Evolutionary conservation across 441 rosid species (phyloP).

Genomic region (Omphalea diandra): DNA sequence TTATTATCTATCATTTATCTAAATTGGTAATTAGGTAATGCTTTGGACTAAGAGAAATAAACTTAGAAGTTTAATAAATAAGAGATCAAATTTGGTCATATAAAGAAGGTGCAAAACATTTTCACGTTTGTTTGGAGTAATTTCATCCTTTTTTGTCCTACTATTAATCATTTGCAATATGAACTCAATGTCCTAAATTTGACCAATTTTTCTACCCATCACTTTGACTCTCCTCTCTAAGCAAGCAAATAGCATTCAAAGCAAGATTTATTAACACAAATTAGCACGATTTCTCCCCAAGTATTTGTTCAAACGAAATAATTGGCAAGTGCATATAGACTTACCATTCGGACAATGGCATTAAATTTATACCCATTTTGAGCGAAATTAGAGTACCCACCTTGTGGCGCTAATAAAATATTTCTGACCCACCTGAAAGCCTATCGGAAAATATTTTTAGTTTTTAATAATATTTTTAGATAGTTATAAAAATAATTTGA

Average conservation of each 20-base stretch:
- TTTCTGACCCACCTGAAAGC: too few relatives aligned
- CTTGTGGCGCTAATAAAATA: background rate
- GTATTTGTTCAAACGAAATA: background rate
- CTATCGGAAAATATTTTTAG: too few relatives aligned
- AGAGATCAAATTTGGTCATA: background rate
- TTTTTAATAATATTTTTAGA: too few relatives aligned
- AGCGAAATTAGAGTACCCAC: too few relatives aligned
- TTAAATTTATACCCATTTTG: background rate
- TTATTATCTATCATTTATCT: too few relatives aligned
- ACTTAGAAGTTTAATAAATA: slow-evolving; percentile 7
- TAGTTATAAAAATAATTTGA: too few relatives aligned
- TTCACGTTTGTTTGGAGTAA: slow-evolving; percentile 6
- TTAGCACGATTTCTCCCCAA: background rate
- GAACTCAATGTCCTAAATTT: background rate
- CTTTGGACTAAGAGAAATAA: background rate
- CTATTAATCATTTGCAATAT: background rate
- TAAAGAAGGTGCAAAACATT: background rate
- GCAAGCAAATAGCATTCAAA: background rate
- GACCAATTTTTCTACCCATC: background rate
- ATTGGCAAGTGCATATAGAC: slow-evolving; percentile 12
- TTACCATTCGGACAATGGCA: slow-evolving; percentile 5
- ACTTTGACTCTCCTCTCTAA: slow-evolving; percentile 9
- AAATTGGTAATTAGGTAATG: too few relatives aligned
- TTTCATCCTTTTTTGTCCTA: background rate
- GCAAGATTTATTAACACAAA: background rate